Base-by-base conservation (phyloP, 768 basidiomycete species). In the Serendipita vermifera region DNA sequence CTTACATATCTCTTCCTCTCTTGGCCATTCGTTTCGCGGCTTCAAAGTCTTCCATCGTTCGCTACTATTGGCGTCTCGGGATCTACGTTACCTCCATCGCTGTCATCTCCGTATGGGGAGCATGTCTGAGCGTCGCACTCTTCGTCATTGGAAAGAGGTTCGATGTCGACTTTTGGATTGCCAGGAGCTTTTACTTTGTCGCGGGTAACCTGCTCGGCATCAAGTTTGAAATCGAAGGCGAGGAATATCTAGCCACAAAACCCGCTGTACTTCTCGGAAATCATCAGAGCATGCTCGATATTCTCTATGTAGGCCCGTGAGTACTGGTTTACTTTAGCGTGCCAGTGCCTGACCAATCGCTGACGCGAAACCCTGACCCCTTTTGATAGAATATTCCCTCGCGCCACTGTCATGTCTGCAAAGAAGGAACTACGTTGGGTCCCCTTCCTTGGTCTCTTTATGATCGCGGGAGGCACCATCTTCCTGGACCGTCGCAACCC, bases 201-300 rank as follows among this genome's bases (percentile, higher is more conserved):
- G 79, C 81, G 48, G 75, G 79, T 32, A 78, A 76, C 15, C 65
- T 80, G 2, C 65, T 94, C 40, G 84, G 81, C 61, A 69, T 93
- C 59, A 67, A 70, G 41, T 71, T 96, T 62, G 78, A 82, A 57
- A 76, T 98, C 32, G 92, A 98, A 66, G 92, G 91, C 9, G 80
- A 80, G 65, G 89, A 98, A 65, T 72, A 92, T 66, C 71, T 98
- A 40, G 68, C 73, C 61, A 76, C 73, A n/a, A 71, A 73, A 51
- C 88, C 91, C 5, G 80, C 81, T 1, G 78, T 97, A 11, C 68
- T 90, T 26, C 77, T 97, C 65, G 79, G 77, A 11, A 98, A 97
- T 66, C 94, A 98, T 67, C 94, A 98, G 73, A 91, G 85, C 58
- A 85, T 91, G 80, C 67, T 96, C 39, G 91, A 96, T 68, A 77